Base-by-base conservation (phyloP, 441 rosid genomes). In the Omphalea diandra region DNA sequence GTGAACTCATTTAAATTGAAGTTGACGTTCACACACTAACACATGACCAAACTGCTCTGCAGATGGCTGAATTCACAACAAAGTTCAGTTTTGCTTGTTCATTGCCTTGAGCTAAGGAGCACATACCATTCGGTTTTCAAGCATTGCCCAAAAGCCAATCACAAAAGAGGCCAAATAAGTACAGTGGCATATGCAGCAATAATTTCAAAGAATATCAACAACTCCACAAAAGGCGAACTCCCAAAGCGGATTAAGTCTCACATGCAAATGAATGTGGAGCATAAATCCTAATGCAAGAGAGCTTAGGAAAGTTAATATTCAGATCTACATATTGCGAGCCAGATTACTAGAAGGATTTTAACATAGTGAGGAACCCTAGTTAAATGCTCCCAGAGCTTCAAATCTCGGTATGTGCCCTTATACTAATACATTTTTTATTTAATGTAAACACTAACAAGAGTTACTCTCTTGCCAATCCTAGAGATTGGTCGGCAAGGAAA, bases 241-340 rank as follows among this genome's bases (percentile, higher is more conserved):
- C 3, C 11, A 7, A 20, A 7, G 20, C 22, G 18, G 54, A 49
- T 49, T n/a, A 57, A 57, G 32, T 32, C n/a, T 58, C 26, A 18
- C 63, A 32, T 58, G 41, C 63, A 58, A 58, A 7, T 58, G 63
- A 35, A 33, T 33, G 12, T 58, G 63, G 11, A 32, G 5, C 43
- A 3, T 53, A 52, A 8, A 53, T 18, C 58, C 27, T 12, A 53
- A 7, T 5, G 24, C 43, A 58, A 58, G 63, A 58, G 14, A 33
- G 43, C 63, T 58, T 58, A 8, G 4, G n/a, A 3, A 24, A 58
- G 43, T 9, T 36, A 35, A n/a, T 56, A 33, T 56, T 17, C 33
- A 6, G 40, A 15, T 56, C 3, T 7, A 20, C 15, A 56, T 15
- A 56, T 56, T 17, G 35, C 2, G 7, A 56, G 22, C 36, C 31